Base-by-base conservation (phyloP, 2,329 filamentous ascomycete genomes). In the Aureobasidium sp. region DNA sequence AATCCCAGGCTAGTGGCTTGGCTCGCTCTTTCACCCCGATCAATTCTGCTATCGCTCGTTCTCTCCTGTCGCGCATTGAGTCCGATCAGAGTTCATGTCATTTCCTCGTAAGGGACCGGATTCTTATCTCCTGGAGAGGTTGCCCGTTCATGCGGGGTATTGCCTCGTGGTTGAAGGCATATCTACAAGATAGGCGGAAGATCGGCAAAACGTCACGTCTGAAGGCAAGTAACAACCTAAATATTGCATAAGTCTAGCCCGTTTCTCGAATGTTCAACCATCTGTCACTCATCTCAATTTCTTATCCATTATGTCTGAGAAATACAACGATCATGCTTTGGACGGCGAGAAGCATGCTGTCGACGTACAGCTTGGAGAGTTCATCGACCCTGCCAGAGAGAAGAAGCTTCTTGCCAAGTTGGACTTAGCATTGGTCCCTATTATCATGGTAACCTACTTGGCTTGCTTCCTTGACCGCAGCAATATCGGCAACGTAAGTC, bases 361-460 rank as follows among this genome's bases (percentile, higher is more conserved):
- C 25, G 36, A 41, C 41, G 41, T 61, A 14, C 39, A 54, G 16
- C 34, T 37, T 10, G 49, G 41, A 32, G 63, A 50, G 37, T 41
- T 37, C 48, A 72, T 82, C 21, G 79, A 82, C 63, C 72, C 74
- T 1, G 72, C 67, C 25, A 77, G 76, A 58, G 80, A 82, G 66
- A 71, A 68, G 54, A 77, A 73, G 59, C 69, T 82, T 2, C 73
- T 82, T 6, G 68, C 72, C 25, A 81, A 81, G 62, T 70, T 82
- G 11, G 80, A 82, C 60, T 48, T 76, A 3, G 74, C 74, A 3
- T 77, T 82, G 55, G 75, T 77, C 5, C 80, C 79, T 0, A 77
- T 83, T 59, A 79, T 84, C 62, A 82, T 82, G 76, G 69, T 82
- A 49, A 75, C 83, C 5, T 85, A 83, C 64, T 67, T 85, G 25